A percentile compares a stretch with the other conserved stretches of the same genome.
phyloP scores from a whole-genome alignment of 768 basidiomycete genomes.

The Phaffia tasmanica region DNA sequence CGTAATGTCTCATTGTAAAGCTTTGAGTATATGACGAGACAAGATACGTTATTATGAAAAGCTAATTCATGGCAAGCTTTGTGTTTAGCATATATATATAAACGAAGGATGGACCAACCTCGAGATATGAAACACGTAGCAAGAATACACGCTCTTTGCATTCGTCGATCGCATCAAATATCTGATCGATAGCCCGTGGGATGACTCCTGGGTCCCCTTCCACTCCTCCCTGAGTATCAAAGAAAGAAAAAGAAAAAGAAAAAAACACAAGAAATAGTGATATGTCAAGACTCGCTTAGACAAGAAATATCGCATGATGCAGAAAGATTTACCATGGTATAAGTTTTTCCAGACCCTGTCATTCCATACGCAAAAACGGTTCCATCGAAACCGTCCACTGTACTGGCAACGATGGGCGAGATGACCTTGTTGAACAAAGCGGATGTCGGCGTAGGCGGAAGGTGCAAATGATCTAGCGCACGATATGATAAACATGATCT shows the following conservation, averaged over 20 bases:
- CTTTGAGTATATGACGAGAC: not conserved
- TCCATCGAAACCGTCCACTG: constrained; percentile 23
- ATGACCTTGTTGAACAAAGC: constrained; percentile 18
- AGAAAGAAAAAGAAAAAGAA: not conserved
- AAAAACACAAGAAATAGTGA: constrained; percentile 55
- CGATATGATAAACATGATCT: no score
- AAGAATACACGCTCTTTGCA: constrained; percentile 1
- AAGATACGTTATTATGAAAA: not conserved
- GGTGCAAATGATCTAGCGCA: constrained; percentile 24
- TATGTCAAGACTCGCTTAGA: constrained; percentile 51
- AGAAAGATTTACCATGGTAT: constrained; percentile 27
- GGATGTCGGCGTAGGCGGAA: constrained; percentile 19
- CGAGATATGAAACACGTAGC: constrained; percentile 22
- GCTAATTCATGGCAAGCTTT: not conserved
- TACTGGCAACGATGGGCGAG: constrained; percentile 11
- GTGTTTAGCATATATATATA: no score
- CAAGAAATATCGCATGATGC: constrained; percentile 50
- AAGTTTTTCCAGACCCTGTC: constrained; percentile 23
- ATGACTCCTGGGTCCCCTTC: constrained; percentile 22
- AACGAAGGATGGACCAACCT: constrained; percentile 4
- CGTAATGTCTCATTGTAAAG: constrained; percentile 24
- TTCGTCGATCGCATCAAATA: constrained; percentile 23
- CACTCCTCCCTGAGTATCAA: constrained; percentile 9
- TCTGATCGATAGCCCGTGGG: constrained; percentile 20
- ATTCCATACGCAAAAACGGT: constrained; percentile 26